These are phyloP conservation scores for Falciphora oryzae DNA, from an alignment of 2,329 filamentous ascomycete species.

Conservation along the genomic window DNA sequence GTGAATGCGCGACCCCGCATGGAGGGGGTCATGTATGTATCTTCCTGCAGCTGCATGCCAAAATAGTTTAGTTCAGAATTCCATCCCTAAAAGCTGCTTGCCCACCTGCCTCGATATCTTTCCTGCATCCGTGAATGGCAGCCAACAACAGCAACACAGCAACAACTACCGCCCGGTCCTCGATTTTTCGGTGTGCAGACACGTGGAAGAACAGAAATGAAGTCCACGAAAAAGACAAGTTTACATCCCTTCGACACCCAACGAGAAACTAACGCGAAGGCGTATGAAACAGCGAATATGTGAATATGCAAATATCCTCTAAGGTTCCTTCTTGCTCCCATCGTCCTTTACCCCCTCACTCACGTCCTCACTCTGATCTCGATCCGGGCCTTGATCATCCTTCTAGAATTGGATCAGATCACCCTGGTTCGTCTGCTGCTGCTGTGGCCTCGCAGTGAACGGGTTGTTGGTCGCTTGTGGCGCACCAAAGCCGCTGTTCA, in stretches of 20 bases:
- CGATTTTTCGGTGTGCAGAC: not conserved
- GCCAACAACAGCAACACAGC: not conserved
- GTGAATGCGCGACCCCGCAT: too few species aligned
- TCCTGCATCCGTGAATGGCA: not conserved
- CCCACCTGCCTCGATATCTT: not conserved
- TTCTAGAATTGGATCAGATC: conserved; percentile 59
- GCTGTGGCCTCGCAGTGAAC: conserved; percentile 49
- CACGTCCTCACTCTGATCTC: not conserved
- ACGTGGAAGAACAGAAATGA: not conserved
- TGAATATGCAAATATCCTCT: not conserved
- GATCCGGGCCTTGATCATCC: not conserved
- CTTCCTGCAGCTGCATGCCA: not conserved
- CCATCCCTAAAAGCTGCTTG: not conserved
- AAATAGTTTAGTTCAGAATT: not conserved
- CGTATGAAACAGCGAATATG: not conserved
- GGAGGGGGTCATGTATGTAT: too few species aligned
- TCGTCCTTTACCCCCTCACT: not conserved
- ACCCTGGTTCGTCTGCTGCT: conserved; percentile 40
- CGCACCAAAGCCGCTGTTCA: conserved; percentile 37
- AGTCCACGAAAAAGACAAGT: not conserved
- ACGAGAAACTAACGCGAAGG: not conserved
- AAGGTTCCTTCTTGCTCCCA: not conserved
- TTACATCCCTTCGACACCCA: not conserved
- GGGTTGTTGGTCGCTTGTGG: conserved; percentile 48
- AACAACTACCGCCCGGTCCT: not conserved